phyloP scores from a whole-genome alignment of 2,329 filamentous ascomycete species.

The Aspergillus piperis region DNA sequence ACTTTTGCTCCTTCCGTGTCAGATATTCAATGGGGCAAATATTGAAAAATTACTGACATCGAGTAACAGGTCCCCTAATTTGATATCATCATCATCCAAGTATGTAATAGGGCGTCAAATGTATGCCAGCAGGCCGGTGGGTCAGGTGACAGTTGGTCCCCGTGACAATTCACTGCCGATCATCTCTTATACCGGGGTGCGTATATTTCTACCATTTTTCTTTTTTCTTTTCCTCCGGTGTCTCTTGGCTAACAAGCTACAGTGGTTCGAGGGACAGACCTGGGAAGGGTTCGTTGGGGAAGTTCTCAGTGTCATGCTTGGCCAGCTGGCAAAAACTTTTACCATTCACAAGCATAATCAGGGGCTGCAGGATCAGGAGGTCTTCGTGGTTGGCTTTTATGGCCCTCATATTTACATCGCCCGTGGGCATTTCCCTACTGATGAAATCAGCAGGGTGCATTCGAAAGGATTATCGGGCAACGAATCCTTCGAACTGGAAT shows the following conservation, averaged over 20 bases:
- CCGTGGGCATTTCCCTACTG: not conserved
- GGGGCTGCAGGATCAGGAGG: not conserved
- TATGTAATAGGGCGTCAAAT: constrained; percentile 5
- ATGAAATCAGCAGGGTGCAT: not conserved
- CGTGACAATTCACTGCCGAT: not conserved
- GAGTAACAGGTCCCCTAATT: not conserved
- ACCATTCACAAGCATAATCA: not conserved
- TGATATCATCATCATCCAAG: not conserved
- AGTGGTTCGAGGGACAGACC: constrained; percentile 15
- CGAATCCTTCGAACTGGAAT: constrained; percentile 5
- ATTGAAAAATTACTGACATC: not conserved
- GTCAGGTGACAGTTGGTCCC: not conserved
- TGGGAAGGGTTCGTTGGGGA: constrained; percentile 14
- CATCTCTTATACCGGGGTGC: constrained; percentile 7
- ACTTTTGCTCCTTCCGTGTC: not conserved
- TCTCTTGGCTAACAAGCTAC: not conserved
- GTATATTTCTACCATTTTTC: not conserved
- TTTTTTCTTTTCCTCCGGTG: not conserved
- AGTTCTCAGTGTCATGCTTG: constrained; percentile 15
- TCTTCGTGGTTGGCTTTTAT: constrained; percentile 13
- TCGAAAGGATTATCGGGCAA: not conserved
- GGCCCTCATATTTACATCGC: constrained; percentile 7
- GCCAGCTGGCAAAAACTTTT: constrained; percentile 14
- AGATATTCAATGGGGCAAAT: not conserved
- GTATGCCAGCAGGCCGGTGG: not conserved